phyloP scores from a whole-genome alignment of 805 yeast species.

The Sugiyamaella marilandica region DNA sequence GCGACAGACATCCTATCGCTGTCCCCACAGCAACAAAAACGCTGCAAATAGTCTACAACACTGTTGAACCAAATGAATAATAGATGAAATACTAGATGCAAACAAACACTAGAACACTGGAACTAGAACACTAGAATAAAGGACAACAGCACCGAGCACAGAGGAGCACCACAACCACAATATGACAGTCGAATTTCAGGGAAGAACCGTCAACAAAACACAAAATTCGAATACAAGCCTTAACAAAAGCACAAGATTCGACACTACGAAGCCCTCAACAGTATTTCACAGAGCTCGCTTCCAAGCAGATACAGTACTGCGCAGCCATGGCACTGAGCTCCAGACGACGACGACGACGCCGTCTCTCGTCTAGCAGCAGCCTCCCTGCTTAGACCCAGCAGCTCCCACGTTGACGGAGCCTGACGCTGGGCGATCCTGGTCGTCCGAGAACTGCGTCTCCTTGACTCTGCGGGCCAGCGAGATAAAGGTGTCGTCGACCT shows the following conservation, averaged over 20 bases:
- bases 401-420: constrained; percentile 30
- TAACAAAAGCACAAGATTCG: no score
- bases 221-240: no score
- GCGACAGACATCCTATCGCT: no score
- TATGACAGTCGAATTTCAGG: no score
- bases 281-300: no score
- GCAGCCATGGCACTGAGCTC: constrained; percentile 16
- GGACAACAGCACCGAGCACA: no score
- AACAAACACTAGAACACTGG: neutral
- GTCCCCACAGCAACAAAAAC: no score
- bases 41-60: neutral
- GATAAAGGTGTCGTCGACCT: constrained; percentile 88
- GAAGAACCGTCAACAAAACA: no score
- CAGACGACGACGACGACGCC: no score
- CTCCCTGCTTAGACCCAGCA: constrained; percentile 15
- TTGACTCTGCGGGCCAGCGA: constrained; percentile 82
- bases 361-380: constrained; percentile 19
- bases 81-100: neutral
- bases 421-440: constrained; percentile 26
- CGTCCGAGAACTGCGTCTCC: constrained; percentile 58
- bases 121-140: neutral
- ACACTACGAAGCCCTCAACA: no score
- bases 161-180: no score
- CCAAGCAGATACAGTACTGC: neutral
- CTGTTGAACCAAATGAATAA: neutral